Conservation (phyloP, 257 asterid species). For the Linderniella brevidens region DNA sequence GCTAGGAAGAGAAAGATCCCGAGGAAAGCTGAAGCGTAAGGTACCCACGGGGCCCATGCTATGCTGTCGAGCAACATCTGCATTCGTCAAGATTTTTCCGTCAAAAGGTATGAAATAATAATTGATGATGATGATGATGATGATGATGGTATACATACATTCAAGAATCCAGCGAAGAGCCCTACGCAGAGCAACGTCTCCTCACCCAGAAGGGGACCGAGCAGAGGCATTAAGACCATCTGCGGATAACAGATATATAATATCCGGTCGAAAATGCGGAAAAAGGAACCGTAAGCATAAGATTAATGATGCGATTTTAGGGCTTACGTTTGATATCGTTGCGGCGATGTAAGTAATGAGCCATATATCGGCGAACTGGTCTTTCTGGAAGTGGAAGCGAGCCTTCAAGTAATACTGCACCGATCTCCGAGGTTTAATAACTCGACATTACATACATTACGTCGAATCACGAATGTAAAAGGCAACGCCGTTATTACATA, state of each 20-base stretch:
- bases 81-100: slow-evolving; percentile 7
- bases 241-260: slow-evolving; percentile 12
- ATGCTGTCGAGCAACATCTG: slow-evolving; percentile 73
- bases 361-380: slow-evolving; percentile 67
- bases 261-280: neutral
- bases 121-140: neutral
- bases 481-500: neutral
- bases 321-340: slow-evolving; percentile 46
- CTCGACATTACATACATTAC: too few relatives aligned
- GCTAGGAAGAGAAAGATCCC: slow-evolving; percentile 25
- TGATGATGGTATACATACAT: slow-evolving; percentile 10
- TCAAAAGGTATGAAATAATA: neutral
- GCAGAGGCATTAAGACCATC: slow-evolving; percentile 59
- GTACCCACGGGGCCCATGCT: slow-evolving; percentile 88
- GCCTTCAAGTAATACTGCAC: slow-evolving; percentile 74
- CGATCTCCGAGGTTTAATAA: too few relatives aligned
- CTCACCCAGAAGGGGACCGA: slow-evolving; percentile 65
- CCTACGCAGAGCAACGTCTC: slow-evolving; percentile 50
- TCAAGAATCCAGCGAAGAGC: slow-evolving; percentile 36
- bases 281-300: neutral
- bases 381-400: slow-evolving; percentile 59
- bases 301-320: too few relatives aligned
- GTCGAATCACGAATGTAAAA: neutral
- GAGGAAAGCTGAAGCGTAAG: slow-evolving; percentile 42
- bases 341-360: slow-evolving; percentile 66